These are phyloP conservation scores for Morella rubra DNA, from an alignment of 306 rosid genomes.

Conservation along the genomic window DNA sequence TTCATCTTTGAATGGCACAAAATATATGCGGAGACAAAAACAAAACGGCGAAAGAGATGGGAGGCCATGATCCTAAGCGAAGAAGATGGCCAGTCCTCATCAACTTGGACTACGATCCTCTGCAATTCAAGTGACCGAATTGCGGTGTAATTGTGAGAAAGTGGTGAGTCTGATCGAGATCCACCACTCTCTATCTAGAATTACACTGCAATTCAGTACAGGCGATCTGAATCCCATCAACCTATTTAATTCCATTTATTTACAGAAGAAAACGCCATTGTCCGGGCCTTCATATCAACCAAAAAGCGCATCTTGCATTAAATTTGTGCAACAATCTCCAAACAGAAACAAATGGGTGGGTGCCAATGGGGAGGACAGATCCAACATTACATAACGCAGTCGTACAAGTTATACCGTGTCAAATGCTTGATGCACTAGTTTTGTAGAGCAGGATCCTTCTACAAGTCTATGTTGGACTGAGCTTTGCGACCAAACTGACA, in stretches of 20 bases:
- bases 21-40: no score
- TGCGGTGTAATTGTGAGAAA: no score
- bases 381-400: no score
- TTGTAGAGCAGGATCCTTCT: not conserved
- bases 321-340: not conserved
- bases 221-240: no score
- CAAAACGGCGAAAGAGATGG: not conserved
- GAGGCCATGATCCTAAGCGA: not conserved
- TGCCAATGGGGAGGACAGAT: not conserved
- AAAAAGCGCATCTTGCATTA: not conserved
- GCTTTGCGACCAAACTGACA: not conserved
- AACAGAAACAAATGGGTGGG: not conserved
- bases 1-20: no score
- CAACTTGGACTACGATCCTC: no score
- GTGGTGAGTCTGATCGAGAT: no score
- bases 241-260: not conserved
- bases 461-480: not conserved
- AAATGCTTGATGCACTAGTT: not conserved
- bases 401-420: no score
- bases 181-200: no score
- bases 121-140: no score
- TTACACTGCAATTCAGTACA: no score
- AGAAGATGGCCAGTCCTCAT: slow-evolving; percentile 14
- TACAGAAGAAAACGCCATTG: not conserved
- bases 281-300: not conserved